Evolutionary conservation across 805 yeast species (phyloP), one percentile per base, ranked within the genome.

Genomic region (Zygosaccharomyces gambellarensis): DNA sequence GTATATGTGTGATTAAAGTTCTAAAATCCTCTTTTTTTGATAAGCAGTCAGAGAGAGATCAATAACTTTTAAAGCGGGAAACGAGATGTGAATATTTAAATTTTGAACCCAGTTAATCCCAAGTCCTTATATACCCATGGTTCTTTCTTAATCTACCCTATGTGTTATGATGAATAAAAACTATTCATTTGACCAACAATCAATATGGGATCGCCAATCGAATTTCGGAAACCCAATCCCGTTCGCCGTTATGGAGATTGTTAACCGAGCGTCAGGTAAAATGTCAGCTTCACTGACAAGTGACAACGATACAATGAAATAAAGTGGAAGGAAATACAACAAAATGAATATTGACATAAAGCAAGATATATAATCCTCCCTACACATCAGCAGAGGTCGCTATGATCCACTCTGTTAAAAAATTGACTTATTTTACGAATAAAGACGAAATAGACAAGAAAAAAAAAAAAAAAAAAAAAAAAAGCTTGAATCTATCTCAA

Each of bases 201-300:
- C 38, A 19, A 21, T 3, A 21, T 29, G 10, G 11, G 14, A 19
- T 42, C 25, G 17, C 38, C 17, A 19, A 30, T 30, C 27, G 36
- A 30, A 2, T 25, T 42, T 42, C 45, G 45, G 45, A 17, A 42
- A 21, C 28, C 45, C 45, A 21, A 6, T 42, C 45, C 45, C 45
- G 45, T 28, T 9, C 9, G 36, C 45, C 38, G 45, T 25, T 42
- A 30, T 42, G 38, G 45, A 34, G 32, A 21, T 25, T n/a, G 45
- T 12, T n/a, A 42, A 42, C 36, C 45, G 45, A 42, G 36, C 45
- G 28, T 25, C 45, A 30, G 27, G 38, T 30, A 14, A 14, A 42
- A 42, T 30, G 36, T 42, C 36, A 42, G 36, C 11, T 29, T 8
- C 28, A 31, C 12, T 29, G 9, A 29, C 14, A 41, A 19, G 1